Percentiles rank a stretch among this genome's conserved stretches.
These are phyloP conservation scores for Boletus sp. DNA, from an alignment of 1,284 basidiomycete genomes.

Conservation along the genomic window DNA sequence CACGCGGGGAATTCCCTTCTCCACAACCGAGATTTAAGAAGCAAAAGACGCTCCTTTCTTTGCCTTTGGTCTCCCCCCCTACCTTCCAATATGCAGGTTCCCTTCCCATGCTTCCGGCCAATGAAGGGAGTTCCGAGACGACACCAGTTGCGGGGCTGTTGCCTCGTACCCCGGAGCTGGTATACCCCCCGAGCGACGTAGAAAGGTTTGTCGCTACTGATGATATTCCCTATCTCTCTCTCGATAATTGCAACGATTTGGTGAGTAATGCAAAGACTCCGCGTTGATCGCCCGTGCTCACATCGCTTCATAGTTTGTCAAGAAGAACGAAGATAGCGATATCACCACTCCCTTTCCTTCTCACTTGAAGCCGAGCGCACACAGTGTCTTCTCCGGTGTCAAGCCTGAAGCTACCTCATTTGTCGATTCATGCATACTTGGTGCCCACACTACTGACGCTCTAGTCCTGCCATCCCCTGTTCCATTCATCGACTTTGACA, in stretches of 20 bases:
- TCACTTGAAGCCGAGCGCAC: slow-evolving; percentile 23
- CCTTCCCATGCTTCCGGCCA: not conserved
- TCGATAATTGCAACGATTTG: slow-evolving; percentile 20
- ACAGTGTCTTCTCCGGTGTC: slow-evolving; percentile 29
- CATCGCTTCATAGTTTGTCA: slow-evolving; percentile 8
- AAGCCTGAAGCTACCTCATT: slow-evolving; percentile 32
- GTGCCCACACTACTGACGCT: slow-evolving; percentile 13
- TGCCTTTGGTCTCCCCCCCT: not conserved
- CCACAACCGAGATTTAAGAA: slow-evolving; percentile 9
- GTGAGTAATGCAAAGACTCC: slow-evolving; percentile 13
- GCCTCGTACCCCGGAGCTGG: slow-evolving; percentile 21
- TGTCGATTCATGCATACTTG: slow-evolving; percentile 27
- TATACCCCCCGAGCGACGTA: slow-evolving; percentile 7
- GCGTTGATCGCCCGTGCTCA: slow-evolving; percentile 11
- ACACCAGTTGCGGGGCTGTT: not conserved
- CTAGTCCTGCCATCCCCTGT: slow-evolving; percentile 1
- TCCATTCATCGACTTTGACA: slow-evolving; percentile 11
- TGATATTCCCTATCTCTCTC: slow-evolving; percentile 41
- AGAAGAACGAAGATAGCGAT: slow-evolving; percentile 1
- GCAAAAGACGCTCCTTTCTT: not conserved
- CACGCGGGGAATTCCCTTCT: not conserved
- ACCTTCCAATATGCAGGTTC: slow-evolving; percentile 1
- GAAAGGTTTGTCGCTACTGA: slow-evolving; percentile 37
- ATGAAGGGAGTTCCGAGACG: slow-evolving; percentile 1
- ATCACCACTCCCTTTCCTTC: slow-evolving; percentile 16